Evolutionary conservation across 163 green algal genomes (phyloP), one percentile per base, ranked within the genome.

Genomic region (Chlamydomonas reinhardtii): DNA sequence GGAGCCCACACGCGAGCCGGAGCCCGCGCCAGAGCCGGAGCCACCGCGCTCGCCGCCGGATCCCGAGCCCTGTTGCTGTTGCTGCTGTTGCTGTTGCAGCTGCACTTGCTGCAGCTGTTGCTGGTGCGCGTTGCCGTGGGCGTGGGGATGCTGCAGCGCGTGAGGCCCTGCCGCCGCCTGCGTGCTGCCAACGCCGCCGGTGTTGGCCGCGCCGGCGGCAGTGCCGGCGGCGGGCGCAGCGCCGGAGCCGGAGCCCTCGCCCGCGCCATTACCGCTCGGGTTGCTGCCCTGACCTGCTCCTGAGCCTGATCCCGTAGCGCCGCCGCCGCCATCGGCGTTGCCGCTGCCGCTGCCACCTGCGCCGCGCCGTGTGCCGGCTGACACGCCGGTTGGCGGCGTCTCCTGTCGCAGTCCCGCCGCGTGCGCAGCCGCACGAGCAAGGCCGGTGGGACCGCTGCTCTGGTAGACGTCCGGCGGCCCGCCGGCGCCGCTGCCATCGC

Each of bases 321-420:
- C 27, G 62, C 62, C 62, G 27, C 6, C 62, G 29, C n/a, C n/a
- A n/a, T 29, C 62, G 19, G 24, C 62, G 62, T 32, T 70, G 29
- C 24, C 62, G 62, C 24, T 34, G 29, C 24, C 62, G 62, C 24
- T 34, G 62, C 62, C 62, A 16, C 66, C 66, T 11, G 31, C 48
- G 48, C 32, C 69, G 31, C 73, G 70, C 0, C 70, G 80, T 14
- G 69, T 79, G 70, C 70, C 80, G 0, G 27, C 80, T 15, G 70
- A 74, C 27, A 86, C 80, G 56, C 48, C 80, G 54, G 48, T 29
- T 0, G 80, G 80, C 8, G 80, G 80, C 37, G 80, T 86, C 70
- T 86, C 80, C 17, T 73, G 80, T 2, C 80, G 80, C 1, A 17
- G 9, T 6, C 39, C 72, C 27, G 22, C 24, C 0, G 73, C 68